Conservation (phyloP, 176 grass and related monocot genomes). For the Alopecurus myosuroides region DNA sequence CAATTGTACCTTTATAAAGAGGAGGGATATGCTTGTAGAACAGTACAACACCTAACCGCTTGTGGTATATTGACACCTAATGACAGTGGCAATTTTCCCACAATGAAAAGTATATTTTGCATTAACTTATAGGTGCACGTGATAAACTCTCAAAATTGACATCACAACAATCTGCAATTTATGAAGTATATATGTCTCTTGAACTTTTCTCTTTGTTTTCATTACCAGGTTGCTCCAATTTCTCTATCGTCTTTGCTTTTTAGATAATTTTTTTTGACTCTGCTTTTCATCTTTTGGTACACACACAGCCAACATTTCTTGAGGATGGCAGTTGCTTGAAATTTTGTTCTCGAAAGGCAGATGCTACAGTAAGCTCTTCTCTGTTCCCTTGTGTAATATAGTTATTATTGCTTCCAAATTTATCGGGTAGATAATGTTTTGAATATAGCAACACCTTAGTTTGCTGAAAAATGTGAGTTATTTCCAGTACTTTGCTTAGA, state of each 20-base stretch:
- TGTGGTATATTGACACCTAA: not conserved
- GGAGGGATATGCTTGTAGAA: not conserved
- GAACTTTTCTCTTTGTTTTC: conserved; percentile 4
- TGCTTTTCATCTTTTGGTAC: conserved; percentile 25
- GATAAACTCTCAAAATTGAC: not conserved
- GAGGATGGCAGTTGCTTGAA: conserved; percentile 45
- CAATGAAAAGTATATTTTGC: not conserved
- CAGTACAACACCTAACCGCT: not conserved
- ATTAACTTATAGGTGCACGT: not conserved
- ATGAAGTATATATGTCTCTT: not conserved
- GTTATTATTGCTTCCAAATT: conserved; percentile 3
- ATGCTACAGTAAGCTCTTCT: conserved; percentile 42
- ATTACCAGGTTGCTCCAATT: not conserved
- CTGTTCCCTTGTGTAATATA: conserved; percentile 20
- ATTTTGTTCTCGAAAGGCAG: conserved; percentile 57
- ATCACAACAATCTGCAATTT: not conserved
- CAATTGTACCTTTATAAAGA: not conserved
- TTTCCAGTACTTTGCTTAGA: conserved; percentile 12
- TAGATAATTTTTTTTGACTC: not conserved
- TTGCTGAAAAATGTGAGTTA: not conserved
- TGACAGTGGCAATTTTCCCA: not conserved
- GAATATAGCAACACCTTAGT: not conserved
- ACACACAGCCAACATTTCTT: conserved; percentile 50
- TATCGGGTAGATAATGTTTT: not conserved
- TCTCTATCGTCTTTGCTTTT: conserved; percentile 1